Evolutionary conservation across 306 rosid species (phyloP).

Genomic region (Quercus mongolica): DNA sequence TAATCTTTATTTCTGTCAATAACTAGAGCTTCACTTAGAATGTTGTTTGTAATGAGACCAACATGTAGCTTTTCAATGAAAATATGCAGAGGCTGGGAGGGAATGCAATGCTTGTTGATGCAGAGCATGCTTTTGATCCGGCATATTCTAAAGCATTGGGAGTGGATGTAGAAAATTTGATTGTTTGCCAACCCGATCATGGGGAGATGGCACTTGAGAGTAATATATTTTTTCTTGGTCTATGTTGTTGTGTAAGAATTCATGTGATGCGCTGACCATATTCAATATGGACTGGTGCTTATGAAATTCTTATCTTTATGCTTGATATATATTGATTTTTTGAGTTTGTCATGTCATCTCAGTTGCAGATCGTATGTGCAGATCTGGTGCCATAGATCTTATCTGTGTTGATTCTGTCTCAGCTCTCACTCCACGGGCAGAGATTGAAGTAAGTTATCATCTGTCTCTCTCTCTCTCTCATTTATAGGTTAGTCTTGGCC

Average conservation of each 20-base stretch:
- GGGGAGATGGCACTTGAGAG: constrained; percentile 99
- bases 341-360: constrained; percentile 16
- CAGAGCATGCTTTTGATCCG: constrained; percentile 99
- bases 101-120: constrained; percentile 99
- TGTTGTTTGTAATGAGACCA: constrained; percentile 19
- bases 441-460: constrained; percentile 68
- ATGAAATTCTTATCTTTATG: neutral
- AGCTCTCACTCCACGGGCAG: constrained; percentile 98
- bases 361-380: constrained; percentile 99
- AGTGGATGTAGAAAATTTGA: constrained; percentile 94
- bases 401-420: constrained; percentile 97
- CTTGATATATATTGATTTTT: constrained; percentile 23
- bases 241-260: constrained; percentile 22
- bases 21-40: neutral
- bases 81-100: constrained; percentile 85
- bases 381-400: constrained; percentile 97
- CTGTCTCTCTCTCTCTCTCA: neutral
- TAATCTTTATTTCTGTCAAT: neutral
- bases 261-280: constrained; percentile 10
- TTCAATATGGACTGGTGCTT: constrained; percentile 8
- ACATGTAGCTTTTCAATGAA: constrained; percentile 24
- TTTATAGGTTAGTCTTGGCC: too few species aligned
- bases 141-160: constrained; percentile 93
- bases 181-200: constrained; percentile 98
- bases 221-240: constrained; percentile 38